Conservation (phyloP, 2,329 filamentous ascomycete genomes). For the Trichoderma sp. region DNA sequence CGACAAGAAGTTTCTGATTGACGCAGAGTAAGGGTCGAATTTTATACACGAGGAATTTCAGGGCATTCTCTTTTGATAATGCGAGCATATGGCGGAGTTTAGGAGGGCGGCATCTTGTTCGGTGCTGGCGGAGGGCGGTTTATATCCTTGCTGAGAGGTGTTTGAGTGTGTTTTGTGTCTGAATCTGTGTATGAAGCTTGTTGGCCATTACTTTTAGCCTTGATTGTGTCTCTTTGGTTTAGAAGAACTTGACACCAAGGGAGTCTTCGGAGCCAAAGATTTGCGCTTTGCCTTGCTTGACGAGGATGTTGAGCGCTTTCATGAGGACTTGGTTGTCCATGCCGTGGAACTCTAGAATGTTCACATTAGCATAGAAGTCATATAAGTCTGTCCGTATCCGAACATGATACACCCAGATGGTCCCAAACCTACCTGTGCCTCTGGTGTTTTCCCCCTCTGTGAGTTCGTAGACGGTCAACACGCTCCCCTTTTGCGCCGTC, state of each 20-base stretch:
- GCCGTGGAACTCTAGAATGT: slow-evolving; percentile 75
- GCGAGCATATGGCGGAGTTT: slow-evolving; percentile 31
- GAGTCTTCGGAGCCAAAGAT: slow-evolving; percentile 89
- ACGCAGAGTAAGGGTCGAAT: slow-evolving; percentile 25
- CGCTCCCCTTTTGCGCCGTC: slow-evolving; percentile 84
- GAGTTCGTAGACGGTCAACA: slow-evolving; percentile 92
- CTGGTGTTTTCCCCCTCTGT: slow-evolving; percentile 79
- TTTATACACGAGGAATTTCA: neutral
- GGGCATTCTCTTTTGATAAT: slow-evolving; percentile 10
- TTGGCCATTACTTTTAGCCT: neutral
- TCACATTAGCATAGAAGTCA: neutral
- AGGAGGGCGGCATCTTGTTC: neutral
- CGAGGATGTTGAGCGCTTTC: slow-evolving; percentile 76
- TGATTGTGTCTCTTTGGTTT: slow-evolving; percentile 37
- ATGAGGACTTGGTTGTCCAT: slow-evolving; percentile 82
- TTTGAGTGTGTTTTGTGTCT: neutral
- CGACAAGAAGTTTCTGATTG: slow-evolving; percentile 62
- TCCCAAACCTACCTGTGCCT: slow-evolving; percentile 59
- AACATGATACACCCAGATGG: too few relatives aligned
- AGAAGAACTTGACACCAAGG: slow-evolving; percentile 96
- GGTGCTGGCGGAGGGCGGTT: neutral
- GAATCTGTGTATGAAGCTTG: neutral
- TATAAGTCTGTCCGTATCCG: too few relatives aligned
- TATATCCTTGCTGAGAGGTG: neutral
- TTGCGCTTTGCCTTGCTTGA: slow-evolving; percentile 89